phyloP scores from a whole-genome alignment of 2,329 filamentous ascomycete species.

The Sarocladium strictum region DNA sequence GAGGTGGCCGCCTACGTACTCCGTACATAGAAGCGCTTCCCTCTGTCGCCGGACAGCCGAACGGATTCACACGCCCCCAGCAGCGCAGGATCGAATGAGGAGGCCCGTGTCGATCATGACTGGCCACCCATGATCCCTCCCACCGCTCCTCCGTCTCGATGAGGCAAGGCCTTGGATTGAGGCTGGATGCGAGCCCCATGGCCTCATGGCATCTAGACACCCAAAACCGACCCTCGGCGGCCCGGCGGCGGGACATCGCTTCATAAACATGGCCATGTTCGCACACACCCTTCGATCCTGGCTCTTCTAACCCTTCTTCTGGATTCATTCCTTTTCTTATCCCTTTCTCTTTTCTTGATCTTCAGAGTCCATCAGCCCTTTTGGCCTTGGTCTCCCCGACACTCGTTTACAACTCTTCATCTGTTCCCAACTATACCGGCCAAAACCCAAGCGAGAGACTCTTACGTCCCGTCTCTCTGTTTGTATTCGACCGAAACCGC shows the following conservation, averaged over 20 bases:
- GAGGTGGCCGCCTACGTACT: no score
- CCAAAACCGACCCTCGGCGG: background rate
- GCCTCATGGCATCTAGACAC: background rate
- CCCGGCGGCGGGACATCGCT: background rate
- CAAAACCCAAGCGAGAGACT: no score
- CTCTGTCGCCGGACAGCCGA: no score
- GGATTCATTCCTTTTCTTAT: background rate
- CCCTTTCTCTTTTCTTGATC: background rate
- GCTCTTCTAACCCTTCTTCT: background rate
- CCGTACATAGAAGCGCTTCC: no score
- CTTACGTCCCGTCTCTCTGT: no score
- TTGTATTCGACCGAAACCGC: no score
- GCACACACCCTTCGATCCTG: background rate
- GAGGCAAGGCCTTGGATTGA: background rate
- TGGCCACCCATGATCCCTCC: background rate
- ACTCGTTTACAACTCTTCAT: background rate
- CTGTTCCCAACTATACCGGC: no score
- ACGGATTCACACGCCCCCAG: no score
- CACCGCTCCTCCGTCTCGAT: background rate
- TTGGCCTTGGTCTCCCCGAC: background rate
- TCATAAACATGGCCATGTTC: slow-evolving; percentile 1
- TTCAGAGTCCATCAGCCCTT: background rate
- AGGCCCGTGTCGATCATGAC: slow-evolving; percentile 3
- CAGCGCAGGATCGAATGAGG: background rate
- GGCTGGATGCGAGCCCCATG: background rate